These are phyloP conservation scores for Lasiodiplodia gonubiensis DNA, from an alignment of 2,329 filamentous ascomycete species.

Conservation along the genomic window DNA sequence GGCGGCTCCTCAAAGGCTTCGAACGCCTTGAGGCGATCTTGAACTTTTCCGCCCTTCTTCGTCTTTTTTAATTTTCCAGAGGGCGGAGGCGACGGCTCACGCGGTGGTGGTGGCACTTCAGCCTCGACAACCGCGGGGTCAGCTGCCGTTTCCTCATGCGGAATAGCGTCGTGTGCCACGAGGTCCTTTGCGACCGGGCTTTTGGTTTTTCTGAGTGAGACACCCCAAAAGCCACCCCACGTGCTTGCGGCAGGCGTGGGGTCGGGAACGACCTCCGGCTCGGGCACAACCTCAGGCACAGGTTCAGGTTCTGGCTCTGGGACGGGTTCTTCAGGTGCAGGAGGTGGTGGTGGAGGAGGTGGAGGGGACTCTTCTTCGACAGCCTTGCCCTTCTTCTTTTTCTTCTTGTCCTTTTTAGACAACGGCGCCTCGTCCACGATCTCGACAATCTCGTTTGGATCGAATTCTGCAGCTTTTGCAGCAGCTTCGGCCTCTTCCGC, in stretches of 20 bases:
- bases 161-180: slow-evolving; percentile 28
- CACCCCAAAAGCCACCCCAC: slow-evolving; percentile 52
- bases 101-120: slow-evolving; percentile 27
- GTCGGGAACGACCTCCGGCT: slow-evolving; percentile 34
- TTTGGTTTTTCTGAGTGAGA: slow-evolving; percentile 52
- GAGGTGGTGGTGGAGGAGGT: slow-evolving; percentile 24
- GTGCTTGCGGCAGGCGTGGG: slow-evolving; percentile 34
- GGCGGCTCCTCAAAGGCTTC: slow-evolving; percentile 25
- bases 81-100: slow-evolving; percentile 18
- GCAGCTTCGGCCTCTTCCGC: slow-evolving; percentile 32
- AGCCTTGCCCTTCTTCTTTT: slow-evolving; percentile 57
- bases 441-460: slow-evolving; percentile 27
- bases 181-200: slow-evolving; percentile 37
- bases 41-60: slow-evolving; percentile 34
- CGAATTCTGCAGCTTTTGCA: slow-evolving; percentile 29
- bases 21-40: slow-evolving; percentile 27
- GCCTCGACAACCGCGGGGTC: slow-evolving; percentile 33
- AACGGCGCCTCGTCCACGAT: slow-evolving; percentile 26
- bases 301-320: slow-evolving; percentile 37
- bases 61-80: slow-evolving; percentile 33
- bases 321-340: slow-evolving; percentile 32
- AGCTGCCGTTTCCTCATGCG: slow-evolving; percentile 25
- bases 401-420: slow-evolving; percentile 47
- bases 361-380: slow-evolving; percentile 38
- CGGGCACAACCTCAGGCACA: slow-evolving; percentile 35